Conservation (phyloP, 2,329 filamentous ascomycete species). For the Pyrenophora seminiperda region DNA sequence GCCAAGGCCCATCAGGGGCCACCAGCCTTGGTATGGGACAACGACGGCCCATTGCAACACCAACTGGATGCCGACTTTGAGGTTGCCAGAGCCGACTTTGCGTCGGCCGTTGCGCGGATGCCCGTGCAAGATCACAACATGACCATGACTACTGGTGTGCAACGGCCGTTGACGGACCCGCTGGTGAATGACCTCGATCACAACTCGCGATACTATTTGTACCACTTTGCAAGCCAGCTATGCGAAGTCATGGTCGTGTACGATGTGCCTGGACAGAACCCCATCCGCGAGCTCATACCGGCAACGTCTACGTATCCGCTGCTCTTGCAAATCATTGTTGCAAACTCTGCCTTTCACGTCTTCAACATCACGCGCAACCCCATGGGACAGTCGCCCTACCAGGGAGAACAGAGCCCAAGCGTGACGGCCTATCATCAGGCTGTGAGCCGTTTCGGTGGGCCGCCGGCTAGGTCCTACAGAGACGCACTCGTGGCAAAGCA, state of each 20-base stretch:
- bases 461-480: conserved; percentile 37
- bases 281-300: conserved; percentile 56
- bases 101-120: not conserved
- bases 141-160: conserved; percentile 39
- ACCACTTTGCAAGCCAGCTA: conserved; percentile 56
- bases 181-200: conserved; percentile 60
- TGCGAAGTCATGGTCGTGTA: conserved; percentile 61
- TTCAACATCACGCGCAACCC: conserved; percentile 47
- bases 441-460: conserved; percentile 48
- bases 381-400: conserved; percentile 41
- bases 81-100: not conserved
- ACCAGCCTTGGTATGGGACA: conserved; percentile 27
- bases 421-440: conserved; percentile 43
- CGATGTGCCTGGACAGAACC: conserved; percentile 53
- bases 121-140: conserved; percentile 12
- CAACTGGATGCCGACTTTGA: conserved; percentile 1
- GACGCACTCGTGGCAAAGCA: conserved; percentile 56
- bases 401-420: conserved; percentile 40
- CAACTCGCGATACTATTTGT: conserved; percentile 54
- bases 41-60: conserved; percentile 6
- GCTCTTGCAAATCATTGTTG: conserved; percentile 54
- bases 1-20: conserved; percentile 30
- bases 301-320: conserved; percentile 53
- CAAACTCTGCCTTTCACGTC: conserved; percentile 57
- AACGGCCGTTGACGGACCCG: conserved; percentile 58